Evolutionary conservation across 176 grass and related monocot species (phyloP).

Genomic region (Chrysopogon serrulatus): DNA sequence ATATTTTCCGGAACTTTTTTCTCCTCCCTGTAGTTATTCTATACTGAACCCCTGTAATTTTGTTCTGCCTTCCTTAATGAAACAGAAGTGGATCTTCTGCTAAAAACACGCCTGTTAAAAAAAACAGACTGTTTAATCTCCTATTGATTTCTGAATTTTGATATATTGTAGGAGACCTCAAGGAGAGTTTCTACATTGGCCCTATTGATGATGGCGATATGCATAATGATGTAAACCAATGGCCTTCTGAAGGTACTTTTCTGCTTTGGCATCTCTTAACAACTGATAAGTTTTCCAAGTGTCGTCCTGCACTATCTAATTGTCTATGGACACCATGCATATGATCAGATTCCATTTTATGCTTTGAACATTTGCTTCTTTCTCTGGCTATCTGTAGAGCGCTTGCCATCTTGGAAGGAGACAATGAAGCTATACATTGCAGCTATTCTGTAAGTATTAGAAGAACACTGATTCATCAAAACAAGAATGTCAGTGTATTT

Average conservation of each 20-base stretch:
- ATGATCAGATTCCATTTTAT: background rate
- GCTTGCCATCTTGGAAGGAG: constrained; percentile 60
- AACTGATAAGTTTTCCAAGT: background rate
- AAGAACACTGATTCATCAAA: background rate
- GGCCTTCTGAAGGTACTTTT: constrained; percentile 61
- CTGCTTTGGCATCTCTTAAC: background rate
- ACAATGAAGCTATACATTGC: constrained; percentile 59
- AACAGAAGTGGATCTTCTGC: background rate
- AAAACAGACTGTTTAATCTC: background rate
- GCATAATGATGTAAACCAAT: constrained; percentile 47
- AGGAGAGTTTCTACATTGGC: constrained; percentile 83
- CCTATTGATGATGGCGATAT: constrained; percentile 4
- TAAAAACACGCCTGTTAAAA: background rate
- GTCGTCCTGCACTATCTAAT: background rate
- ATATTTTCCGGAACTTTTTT: background rate
- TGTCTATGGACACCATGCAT: background rate
- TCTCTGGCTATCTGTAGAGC: constrained; percentile 45
- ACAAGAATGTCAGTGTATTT: background rate
- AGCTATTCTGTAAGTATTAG: constrained; percentile 60
- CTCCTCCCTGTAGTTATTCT: background rate
- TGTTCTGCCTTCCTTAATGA: background rate
- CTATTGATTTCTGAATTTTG: background rate
- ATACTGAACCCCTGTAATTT: background rate
- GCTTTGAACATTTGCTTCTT: background rate
- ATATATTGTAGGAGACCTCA: constrained; percentile 55